Evolutionary conservation across 2,329 filamentous ascomycete genomes (phyloP).

Genomic region (Neofusicoccum kwambonambiense): DNA sequence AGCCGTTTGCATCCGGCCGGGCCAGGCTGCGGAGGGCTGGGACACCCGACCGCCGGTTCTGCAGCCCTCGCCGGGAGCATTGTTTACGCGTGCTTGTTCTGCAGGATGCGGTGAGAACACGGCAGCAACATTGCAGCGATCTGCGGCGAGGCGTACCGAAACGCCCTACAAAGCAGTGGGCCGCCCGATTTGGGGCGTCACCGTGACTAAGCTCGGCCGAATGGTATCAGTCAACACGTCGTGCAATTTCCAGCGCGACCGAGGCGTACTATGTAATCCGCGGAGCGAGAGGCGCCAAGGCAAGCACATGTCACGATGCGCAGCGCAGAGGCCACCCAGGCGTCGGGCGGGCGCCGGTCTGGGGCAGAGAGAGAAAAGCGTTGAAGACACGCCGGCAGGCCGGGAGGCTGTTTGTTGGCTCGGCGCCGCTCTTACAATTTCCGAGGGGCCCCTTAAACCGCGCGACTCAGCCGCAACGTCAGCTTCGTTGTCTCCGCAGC

Average conservation of each 20-base stretch:
- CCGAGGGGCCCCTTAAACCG: slow-evolving; percentile 17
- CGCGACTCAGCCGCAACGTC: slow-evolving; percentile 16
- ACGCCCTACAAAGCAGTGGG: too few relatives aligned
- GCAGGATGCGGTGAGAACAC: too few relatives aligned
- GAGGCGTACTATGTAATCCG: neutral
- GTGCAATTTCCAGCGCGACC: neutral
- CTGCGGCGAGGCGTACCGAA: too few relatives aligned
- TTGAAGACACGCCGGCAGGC: slow-evolving; percentile 12
- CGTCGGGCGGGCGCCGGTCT: neutral
- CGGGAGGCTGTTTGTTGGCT: slow-evolving; percentile 16
- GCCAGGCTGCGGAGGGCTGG: neutral
- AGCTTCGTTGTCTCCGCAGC: slow-evolving; percentile 3
- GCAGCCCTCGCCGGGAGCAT: neutral
- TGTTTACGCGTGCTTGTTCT: too few relatives aligned
- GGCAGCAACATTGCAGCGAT: too few relatives aligned
- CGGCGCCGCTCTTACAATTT: slow-evolving; percentile 6
- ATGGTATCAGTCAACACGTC: neutral
- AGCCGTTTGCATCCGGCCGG: slow-evolving; percentile 6
- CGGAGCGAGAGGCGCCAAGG: neutral
- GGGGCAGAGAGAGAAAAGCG: slow-evolving; percentile 7
- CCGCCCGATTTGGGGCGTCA: too few relatives aligned
- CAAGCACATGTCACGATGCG: slow-evolving; percentile 8
- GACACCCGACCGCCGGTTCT: neutral
- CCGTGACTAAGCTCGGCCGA: neutral
- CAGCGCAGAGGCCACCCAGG: slow-evolving; percentile 3